Evolutionary conservation across 2,329 filamentous ascomycete species (phyloP), one percentile per base, ranked within the genome.

Genomic region (Paracoccidioides lutzii): DNA sequence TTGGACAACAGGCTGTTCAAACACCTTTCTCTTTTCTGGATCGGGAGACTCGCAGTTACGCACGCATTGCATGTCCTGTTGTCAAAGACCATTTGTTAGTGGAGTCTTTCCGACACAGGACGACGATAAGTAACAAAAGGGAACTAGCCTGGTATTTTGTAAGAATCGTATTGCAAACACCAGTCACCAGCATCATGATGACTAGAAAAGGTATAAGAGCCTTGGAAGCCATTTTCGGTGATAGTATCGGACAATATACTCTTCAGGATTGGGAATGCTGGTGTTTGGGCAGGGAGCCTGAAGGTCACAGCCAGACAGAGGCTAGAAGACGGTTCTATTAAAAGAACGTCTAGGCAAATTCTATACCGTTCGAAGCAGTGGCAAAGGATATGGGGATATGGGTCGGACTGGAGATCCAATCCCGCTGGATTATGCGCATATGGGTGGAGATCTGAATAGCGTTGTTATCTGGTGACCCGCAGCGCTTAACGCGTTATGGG

Each of bases 1-100:
- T 70, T 98, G 93, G 55, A 97, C 83, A 53, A 98, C 90, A 15
- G 93, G 93, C 69, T 97, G 91, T 70, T 96, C 89, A 73, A 98
- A 97, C 63, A 81, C 80, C 60, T 80, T 75, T 54, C 82, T 85
- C 61, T 85, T 80, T 57, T 78, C 78, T 8, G 81, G 80, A 64
- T 88, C 75, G 28, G 80, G 76, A 58, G 81, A 78, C 64, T 88
- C 82, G 76, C 93, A 98, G 75, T 97, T 83, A 61, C 87, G 81
- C 43, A 97, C 88, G 74, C 93, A 98, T 84, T 96, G 89, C 77
- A 95, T 95, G 70, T 98, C 93, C 88, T 75, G 58, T 45, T 28
- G 32, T 32, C 15, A 10, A 22, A 7, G 12, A 22, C 22, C 6
- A 15, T 15, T 32, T 12, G 45, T 52, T 12, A 42, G 28, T 38